Percentiles rank a stretch among this genome's conserved stretches.
Evolutionary conservation across 2,329 filamentous ascomycete genomes (phyloP).

Genomic region (Berkeleyomyces basicola): DNA sequence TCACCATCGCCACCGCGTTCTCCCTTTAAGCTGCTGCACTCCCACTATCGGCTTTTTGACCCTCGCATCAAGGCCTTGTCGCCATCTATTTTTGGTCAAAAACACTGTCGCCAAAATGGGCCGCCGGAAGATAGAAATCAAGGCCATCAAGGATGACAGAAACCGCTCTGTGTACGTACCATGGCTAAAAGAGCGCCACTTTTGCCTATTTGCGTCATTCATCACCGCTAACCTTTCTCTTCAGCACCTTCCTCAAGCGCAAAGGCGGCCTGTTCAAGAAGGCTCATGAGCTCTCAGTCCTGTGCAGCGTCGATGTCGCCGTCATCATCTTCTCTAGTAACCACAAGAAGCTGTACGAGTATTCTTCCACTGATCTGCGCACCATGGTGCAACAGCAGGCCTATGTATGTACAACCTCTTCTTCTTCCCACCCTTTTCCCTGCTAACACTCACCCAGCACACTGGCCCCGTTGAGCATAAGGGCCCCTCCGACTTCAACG

Average conservation of each 20-base stretch:
- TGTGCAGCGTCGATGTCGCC: conserved; percentile 95
- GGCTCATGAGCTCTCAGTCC: conserved; percentile 91
- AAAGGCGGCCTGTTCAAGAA: conserved; percentile 99
- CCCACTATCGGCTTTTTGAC: not conserved
- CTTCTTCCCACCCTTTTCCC: not conserved
- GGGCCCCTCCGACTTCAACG: conserved; percentile 80
- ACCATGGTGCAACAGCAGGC: conserved; percentile 77
- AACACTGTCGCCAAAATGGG: conserved; percentile 47
- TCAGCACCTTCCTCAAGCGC: conserved; percentile 90
- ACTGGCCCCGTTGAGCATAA: conserved; percentile 91
- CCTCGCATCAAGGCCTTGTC: not conserved
- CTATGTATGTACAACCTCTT: conserved; percentile 49
- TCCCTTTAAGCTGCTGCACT: not conserved
- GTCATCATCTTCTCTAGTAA: conserved; percentile 98
- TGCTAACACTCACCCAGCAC: conserved; percentile 42
- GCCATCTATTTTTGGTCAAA: conserved; percentile 9
- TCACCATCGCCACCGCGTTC: not conserved
- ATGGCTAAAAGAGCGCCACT: not conserved
- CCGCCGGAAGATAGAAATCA: conserved; percentile 98
- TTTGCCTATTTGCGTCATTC: not conserved
- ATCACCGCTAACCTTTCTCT: conserved; percentile 8
- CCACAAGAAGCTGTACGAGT: conserved; percentile 89
- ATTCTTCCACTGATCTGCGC: conserved; percentile 84
- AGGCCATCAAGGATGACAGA: conserved; percentile 95
- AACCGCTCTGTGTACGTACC: conserved; percentile 84